phyloP scores from a whole-genome alignment of 176 grass and related monocot genomes.

The Zizania latifolia region DNA sequence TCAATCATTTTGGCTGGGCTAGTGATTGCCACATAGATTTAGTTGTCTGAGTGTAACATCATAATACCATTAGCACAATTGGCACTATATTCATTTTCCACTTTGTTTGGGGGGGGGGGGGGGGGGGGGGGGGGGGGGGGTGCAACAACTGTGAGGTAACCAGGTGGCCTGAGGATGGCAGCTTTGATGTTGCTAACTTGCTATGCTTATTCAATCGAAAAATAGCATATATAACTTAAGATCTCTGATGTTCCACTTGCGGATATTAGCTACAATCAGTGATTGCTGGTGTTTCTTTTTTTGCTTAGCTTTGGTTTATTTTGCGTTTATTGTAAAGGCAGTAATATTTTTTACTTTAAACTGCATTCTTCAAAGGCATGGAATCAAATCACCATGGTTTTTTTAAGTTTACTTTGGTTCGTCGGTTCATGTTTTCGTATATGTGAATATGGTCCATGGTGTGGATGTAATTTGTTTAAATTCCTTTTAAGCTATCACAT shows the following conservation, averaged over 20 bases:
- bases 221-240: neutral
- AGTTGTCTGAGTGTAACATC: neutral
- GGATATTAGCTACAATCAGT: neutral
- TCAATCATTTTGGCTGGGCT: too few relatives aligned
- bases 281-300: neutral
- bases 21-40: neutral
- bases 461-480: neutral
- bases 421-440: neutral
- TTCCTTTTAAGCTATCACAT: neutral
- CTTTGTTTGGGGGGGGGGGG: neutral
- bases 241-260: neutral
- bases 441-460: neutral
- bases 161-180: neutral
- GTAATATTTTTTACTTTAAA: neutral
- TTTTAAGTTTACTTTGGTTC: neutral
- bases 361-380: neutral
- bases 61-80: neutral
- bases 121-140: too few relatives aligned
- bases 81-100: neutral
- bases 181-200: neutral
- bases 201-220: neutral
- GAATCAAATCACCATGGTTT: constrained; percentile 10
- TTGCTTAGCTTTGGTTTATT: neutral
- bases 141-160: too few relatives aligned
- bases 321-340: constrained; percentile 5